Evolutionary conservation across 1,139 yeast genomes (phyloP).

Genomic region (Hyphopichia burtonii): DNA sequence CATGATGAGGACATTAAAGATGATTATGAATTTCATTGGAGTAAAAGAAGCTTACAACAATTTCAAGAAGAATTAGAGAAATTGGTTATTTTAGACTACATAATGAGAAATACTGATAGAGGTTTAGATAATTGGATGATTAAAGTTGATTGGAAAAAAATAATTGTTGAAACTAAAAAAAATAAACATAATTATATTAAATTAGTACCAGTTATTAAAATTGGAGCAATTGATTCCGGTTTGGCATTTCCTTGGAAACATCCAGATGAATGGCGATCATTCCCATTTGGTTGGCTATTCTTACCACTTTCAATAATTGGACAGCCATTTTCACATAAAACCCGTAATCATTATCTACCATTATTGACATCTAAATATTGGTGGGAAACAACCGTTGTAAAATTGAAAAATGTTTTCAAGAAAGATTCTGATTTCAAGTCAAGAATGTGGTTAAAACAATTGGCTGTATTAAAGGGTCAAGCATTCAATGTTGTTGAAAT

Average conservation of each 20-base stretch:
- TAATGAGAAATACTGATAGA: constrained; percentile 74
- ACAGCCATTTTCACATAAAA: constrained; percentile 59
- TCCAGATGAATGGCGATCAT: constrained; percentile 80
- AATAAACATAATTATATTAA: constrained; percentile 8
- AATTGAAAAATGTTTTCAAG: constrained; percentile 49
- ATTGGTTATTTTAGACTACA: constrained; percentile 66
- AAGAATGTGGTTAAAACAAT: constrained; percentile 66
- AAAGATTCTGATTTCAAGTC: constrained; percentile 63
- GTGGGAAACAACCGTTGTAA: constrained; percentile 65
- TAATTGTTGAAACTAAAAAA: constrained; percentile 4
- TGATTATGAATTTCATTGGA: constrained; percentile 49
- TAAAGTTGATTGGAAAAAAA: constrained; percentile 46
- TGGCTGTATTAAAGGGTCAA: constrained; percentile 75
- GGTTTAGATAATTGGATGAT: constrained; percentile 83
- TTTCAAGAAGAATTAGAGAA: constrained; percentile 67
- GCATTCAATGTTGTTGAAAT: constrained; percentile 76
- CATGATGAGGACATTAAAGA: constrained; percentile 14
- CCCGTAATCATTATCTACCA: constrained; percentile 59
- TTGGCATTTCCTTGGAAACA: constrained; percentile 81
- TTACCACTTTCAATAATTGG: constrained; percentile 65
- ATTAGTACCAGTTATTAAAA: constrained; percentile 41
- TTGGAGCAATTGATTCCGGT: constrained; percentile 80
- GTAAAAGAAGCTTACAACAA: constrained; percentile 45
- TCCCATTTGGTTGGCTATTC: constrained; percentile 79
- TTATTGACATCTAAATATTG: constrained; percentile 59